Evolutionary conservation across 148 eudicot species (phyloP), one percentile per base, ranked within the genome.

Genomic region (Linanthus parryae): DNA sequence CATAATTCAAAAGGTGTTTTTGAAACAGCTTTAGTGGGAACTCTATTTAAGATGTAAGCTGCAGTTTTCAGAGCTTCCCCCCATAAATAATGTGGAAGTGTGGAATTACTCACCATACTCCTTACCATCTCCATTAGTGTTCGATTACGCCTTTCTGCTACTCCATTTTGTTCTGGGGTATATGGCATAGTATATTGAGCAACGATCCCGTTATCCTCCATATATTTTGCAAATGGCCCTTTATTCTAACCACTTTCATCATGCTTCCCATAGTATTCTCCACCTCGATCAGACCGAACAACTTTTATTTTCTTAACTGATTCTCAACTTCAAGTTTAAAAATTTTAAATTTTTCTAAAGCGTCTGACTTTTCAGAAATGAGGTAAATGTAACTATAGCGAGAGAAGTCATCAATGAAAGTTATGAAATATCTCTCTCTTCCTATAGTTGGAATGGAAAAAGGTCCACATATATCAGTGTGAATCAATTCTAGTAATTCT

Each of bases 1-100:
- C 51, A 47, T 0, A 25, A n/a, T 13, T 47, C 51, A 47, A 47
- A 47, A 14, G 51, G 51, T 12, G 33, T 47, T 13, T 47, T 47
- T 3, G 19, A 18, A 27, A 47, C 33, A 2, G 9, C 7, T 6
- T 47, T 47, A 47, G 8, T 47, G 14, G 33, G 33, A 3, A 47
- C 33, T 6, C 33, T 24, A 47, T n/a, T n/a, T n/a, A n/a, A n/a
- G n/a, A n/a, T n/a, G n/a, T n/a, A n/a, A n/a, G n/a, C n/a, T n/a
- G n/a, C 1, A 1, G 19, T 27, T 2, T 25, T 47, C 2, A 47
- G 0, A 1, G 51, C 33, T 5, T 47, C 33, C 17, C 16, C 19
- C 24, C 51, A 47, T 1, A 47, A 19, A 12, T 6, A 20, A 2
- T 7, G 6, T 4, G 27, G 48, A 2, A 44, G 12, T 3, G 14